These are phyloP conservation scores for Alternaria rosae DNA, from an alignment of 2,329 filamentous ascomycete genomes.

Conservation along the genomic window DNA sequence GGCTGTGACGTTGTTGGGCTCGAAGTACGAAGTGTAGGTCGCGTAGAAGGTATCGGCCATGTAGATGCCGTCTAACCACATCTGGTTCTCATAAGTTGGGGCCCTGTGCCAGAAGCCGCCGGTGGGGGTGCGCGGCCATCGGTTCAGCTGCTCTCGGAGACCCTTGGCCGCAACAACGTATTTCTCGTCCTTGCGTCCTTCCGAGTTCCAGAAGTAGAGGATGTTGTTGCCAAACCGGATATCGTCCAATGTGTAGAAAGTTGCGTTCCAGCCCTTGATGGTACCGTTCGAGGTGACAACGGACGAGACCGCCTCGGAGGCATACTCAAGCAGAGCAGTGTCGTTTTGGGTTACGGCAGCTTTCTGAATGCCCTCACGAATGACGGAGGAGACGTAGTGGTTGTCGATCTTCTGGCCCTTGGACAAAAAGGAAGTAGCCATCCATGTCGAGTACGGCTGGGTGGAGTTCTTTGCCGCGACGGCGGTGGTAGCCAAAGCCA, in stretches of 20 bases:
- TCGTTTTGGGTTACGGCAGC: conserved; percentile 56
- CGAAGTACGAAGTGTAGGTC: conserved; percentile 50
- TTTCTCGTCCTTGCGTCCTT: conserved; percentile 51
- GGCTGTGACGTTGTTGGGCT: conserved; percentile 49
- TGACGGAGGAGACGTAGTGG: conserved; percentile 56
- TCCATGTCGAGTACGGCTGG: conserved; percentile 49
- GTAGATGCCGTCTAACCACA: conserved; percentile 65
- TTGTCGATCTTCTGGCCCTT: conserved; percentile 51
- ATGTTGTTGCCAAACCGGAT: conserved; percentile 63
- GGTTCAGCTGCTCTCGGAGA: conserved; percentile 57
- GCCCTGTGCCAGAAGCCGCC: conserved; percentile 65
- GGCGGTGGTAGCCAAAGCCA: conserved; percentile 30
- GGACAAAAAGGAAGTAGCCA: conserved; percentile 59
- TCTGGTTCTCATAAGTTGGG: conserved; percentile 60
- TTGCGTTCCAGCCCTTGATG: conserved; percentile 56
- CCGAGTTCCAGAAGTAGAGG: conserved; percentile 58
- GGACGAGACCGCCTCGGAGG: conserved; percentile 56
- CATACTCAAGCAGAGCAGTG: conserved; percentile 54
- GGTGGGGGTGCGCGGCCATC: conserved; percentile 58
- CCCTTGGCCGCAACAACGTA: conserved; percentile 59
- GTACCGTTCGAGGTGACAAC: conserved; percentile 59
- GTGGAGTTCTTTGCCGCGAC: conserved; percentile 33
- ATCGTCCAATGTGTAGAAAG: conserved; percentile 58
- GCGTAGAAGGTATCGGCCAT: conserved; percentile 52
- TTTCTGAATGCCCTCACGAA: conserved; percentile 58